phyloP scores from a whole-genome alignment of 768 basidiomycete species.

The Strobilomyces dryophilus region DNA sequence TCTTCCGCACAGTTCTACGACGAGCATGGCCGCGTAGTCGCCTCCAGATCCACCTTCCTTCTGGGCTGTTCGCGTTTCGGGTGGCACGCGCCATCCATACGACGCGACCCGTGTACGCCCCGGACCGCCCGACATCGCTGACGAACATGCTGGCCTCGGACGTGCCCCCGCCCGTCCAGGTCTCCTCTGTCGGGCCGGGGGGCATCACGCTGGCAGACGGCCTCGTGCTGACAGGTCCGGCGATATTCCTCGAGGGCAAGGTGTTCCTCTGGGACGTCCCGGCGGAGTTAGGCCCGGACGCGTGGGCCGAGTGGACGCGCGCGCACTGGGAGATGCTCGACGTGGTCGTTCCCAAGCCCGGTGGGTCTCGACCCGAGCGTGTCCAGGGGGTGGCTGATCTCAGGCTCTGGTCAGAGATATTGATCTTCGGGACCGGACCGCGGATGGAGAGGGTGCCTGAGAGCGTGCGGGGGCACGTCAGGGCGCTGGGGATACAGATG shows the following conservation, averaged over 20 bases:
- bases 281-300: conserved; percentile 11
- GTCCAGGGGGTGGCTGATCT: background rate
- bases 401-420: conserved; percentile 60
- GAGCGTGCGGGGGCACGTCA: conserved; percentile 61
- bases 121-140: conserved; percentile 33
- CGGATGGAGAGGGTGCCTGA: conserved; percentile 67
- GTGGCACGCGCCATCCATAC: conserved; percentile 12
- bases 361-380: conserved; percentile 35
- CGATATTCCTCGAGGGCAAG: conserved; percentile 81
- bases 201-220: conserved; percentile 79
- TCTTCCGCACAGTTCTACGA: conserved; percentile 5
- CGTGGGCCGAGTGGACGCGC: conserved; percentile 67
- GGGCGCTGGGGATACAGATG: conserved; percentile 74
- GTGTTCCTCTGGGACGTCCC: conserved; percentile 91
- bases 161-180: conserved; percentile 65
- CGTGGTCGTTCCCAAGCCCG: conserved; percentile 78
- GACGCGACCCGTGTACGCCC: conserved; percentile 2
- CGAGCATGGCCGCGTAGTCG: background rate
- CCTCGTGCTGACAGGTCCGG: conserved; percentile 68
- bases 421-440: conserved; percentile 85
- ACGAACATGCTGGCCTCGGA: conserved; percentile 75
- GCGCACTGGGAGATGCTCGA: conserved; percentile 82
- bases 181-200: conserved; percentile 55
- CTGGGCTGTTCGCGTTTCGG: background rate
- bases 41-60: background rate